phyloP scores from a whole-genome alignment of 768 basidiomycete species.

The Cubamyces lactineus region DNA sequence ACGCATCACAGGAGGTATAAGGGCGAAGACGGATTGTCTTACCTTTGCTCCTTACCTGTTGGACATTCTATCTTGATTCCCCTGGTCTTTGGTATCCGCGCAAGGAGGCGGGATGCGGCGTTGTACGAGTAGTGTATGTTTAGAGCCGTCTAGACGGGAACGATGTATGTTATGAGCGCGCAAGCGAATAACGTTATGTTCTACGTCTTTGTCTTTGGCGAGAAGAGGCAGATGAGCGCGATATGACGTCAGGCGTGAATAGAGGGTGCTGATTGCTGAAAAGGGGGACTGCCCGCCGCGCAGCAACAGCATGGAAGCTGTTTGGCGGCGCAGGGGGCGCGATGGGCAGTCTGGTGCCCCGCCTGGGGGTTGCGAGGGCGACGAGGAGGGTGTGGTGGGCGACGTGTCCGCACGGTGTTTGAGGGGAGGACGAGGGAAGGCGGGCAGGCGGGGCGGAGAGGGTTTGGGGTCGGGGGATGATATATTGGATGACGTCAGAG shows the following conservation, averaged over 20 bases:
- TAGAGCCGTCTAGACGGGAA: background rate
- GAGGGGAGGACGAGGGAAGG: background rate
- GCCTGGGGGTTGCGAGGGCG: no score
- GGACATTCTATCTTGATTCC: background rate
- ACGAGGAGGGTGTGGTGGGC: no score
- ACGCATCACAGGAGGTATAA: conserved; percentile 22
- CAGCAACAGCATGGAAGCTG: no score
- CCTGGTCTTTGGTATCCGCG: background rate
- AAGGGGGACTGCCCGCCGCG: background rate
- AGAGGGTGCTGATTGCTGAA: conserved; percentile 19
- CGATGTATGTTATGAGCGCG: background rate
- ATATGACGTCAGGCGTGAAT: conserved; percentile 21
- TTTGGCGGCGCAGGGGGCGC: no score
- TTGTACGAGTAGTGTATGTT: conserved; percentile 17
- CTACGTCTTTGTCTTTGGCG: background rate
- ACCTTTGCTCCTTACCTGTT: background rate
- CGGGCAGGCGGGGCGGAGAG: conserved; percentile 4
- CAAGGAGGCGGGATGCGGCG: background rate
- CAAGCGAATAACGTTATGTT: conserved; percentile 1
- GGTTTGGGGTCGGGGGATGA: conserved; percentile 4
- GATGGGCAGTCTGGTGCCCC: no score
- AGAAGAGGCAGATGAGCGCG: conserved; percentile 9
- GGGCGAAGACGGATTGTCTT: background rate
- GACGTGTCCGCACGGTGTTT: no score
- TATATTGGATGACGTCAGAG: conserved; percentile 16